Conservation (phyloP, 176 grass and related monocot species). For the Cocos nucifera region DNA sequence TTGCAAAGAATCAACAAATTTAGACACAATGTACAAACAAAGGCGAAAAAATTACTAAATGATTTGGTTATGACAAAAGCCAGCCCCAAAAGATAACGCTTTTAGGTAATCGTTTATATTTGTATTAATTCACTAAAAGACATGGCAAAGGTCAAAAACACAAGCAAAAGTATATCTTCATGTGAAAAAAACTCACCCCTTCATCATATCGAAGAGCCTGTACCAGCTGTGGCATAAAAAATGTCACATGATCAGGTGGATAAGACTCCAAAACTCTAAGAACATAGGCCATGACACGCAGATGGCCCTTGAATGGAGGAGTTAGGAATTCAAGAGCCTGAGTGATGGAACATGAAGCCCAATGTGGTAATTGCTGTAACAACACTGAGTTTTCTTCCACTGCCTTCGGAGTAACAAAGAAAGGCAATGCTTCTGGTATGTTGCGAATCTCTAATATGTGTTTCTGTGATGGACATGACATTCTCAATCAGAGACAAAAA, state of each 20-base stretch:
- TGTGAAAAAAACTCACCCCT: slow-evolving; percentile 45
- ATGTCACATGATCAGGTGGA: slow-evolving; percentile 83
- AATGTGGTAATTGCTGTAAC: slow-evolving; percentile 92
- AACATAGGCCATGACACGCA: slow-evolving; percentile 95
- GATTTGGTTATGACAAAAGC: too few relatives aligned
- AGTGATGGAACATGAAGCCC: slow-evolving; percentile 92
- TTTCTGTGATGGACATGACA: slow-evolving; percentile 30
- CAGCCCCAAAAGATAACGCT: too few relatives aligned
- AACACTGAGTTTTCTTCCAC: slow-evolving; percentile 88
- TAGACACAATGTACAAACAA: not conserved
- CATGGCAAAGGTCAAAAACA: too few relatives aligned
- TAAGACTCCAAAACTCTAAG: slow-evolving; percentile 98
- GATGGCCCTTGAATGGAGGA: slow-evolving; percentile 94
- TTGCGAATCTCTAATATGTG: slow-evolving; percentile 80
- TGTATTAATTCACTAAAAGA: too few relatives aligned
- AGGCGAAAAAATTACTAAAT: not conserved
- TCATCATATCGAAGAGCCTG: slow-evolving; percentile 98
- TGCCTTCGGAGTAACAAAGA: slow-evolving; percentile 96
- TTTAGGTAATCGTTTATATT: too few relatives aligned
- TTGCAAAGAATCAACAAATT: slow-evolving; percentile 10
- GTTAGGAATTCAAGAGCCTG: slow-evolving; percentile 95
- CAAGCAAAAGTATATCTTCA: not conserved
- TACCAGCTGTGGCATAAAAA: slow-evolving; percentile 98
- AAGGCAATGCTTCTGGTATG: slow-evolving; percentile 91
- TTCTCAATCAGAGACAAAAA: not conserved